Evolutionary conservation across 1,284 basidiomycete genomes (phyloP), one percentile per base, ranked within the genome.

Genomic region (Cryptococcus sp.): DNA sequence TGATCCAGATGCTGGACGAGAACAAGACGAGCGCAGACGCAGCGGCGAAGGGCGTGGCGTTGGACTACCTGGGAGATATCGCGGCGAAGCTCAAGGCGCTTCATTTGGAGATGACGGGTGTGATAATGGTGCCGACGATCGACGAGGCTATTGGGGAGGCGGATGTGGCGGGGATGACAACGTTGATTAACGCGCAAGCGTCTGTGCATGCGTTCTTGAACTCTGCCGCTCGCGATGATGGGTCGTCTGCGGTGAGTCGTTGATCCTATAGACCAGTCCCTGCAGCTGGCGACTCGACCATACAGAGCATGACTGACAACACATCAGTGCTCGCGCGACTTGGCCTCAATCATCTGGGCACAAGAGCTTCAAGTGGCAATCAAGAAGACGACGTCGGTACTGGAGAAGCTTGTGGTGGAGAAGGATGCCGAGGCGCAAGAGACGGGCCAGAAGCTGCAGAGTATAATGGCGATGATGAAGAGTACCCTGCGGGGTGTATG

Each of bases 31-130:
- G 81, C 4, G 79, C 79, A 23, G 92, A 95, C 65, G 85, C 81
- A 47, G 91, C 88, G 64, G 85, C 87, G 0, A 93, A 91, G 73
- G 85, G 84, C 0, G 84, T 97, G 58, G 91, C 93, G 0, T 80
- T 98, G 23, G 95, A 98, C 71, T 91, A 97, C 74, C 80, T 98
- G 0, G 94, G 94, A 7, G 81, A 87, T n/a, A 89, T 98, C 54
- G 93, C 88, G 18, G 87, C 92, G 1, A 84, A 85, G 44, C 80
- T 98, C 40, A 83, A 89, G 23, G 79, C 82, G 0, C 84, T 71
- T 12, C 59, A 67, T 15, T 24, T 70, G 2, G 57, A 63, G 23
- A 66, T 67, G 61, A 50, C 45, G 4, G 46, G 44, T 12, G 54
- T 52, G 23, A 44, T 33, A 1, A 37, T 56, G 20, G 50, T 70